A percentile compares a stretch with the other conserved stretches of the same genome.
Evolutionary conservation across 352 stramenopile genomes (phyloP).

Genomic region (Thalassiosira ordinaria): DNA sequence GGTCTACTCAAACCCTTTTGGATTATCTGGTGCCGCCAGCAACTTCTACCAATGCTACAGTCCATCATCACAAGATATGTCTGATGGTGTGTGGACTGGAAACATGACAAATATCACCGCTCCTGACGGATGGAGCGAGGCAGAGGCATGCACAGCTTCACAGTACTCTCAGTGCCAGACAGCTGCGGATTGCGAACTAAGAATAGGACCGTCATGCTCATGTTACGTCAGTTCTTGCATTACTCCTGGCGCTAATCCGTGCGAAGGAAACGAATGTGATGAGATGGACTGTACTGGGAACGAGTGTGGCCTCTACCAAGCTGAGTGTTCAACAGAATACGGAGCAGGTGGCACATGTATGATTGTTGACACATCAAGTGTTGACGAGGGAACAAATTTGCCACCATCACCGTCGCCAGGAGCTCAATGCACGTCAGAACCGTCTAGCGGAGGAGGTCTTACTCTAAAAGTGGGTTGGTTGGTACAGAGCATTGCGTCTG

Average conservation of each 20-base stretch:
- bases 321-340: background rate
- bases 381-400: too few relatives aligned
- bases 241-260: constrained; percentile 2
- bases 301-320: constrained; percentile 8
- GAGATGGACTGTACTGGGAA: constrained; percentile 15
- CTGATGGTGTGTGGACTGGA: constrained; percentile 11
- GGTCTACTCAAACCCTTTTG: too few relatives aligned
- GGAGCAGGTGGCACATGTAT: background rate
- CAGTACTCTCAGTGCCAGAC: constrained; percentile 13
- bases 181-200: background rate
- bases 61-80: constrained; percentile 3
- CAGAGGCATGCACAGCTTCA: background rate
- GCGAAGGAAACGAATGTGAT: constrained; percentile 1
- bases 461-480: background rate
- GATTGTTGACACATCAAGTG: too few relatives aligned
- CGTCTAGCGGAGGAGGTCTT: background rate
- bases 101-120: constrained; percentile 2
- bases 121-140: constrained; percentile 1
- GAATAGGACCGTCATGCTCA: constrained; percentile 6
- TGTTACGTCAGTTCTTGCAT: constrained; percentile 20
- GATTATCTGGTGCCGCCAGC: too few relatives aligned
- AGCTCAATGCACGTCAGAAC: background rate
- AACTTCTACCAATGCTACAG: too few relatives aligned
- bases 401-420: background rate
- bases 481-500: too few relatives aligned